A percentile compares a stretch with the other conserved stretches of the same genome.
These are phyloP conservation scores for Fraxinus platypoda DNA, from an alignment of 305 asterid genomes.

Conservation along the genomic window DNA sequence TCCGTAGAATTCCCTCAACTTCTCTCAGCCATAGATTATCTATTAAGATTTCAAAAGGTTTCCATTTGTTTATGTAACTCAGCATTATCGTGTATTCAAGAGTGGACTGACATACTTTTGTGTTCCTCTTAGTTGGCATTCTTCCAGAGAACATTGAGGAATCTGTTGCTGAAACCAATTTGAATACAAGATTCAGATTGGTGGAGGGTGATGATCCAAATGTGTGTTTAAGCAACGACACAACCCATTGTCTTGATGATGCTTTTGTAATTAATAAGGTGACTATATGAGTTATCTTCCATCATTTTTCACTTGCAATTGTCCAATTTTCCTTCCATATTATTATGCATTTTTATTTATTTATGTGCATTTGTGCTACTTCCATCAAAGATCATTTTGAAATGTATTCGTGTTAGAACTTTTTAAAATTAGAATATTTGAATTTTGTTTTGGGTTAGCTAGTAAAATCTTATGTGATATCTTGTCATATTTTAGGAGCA, in stretches of 20 bases:
- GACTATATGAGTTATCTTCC: slow-evolving; percentile 2
- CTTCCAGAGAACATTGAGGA: slow-evolving; percentile 46
- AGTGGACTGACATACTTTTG: slow-evolving; percentile 18
- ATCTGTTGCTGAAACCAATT: slow-evolving; percentile 47
- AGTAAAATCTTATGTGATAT: not conserved
- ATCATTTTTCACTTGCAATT: not conserved
- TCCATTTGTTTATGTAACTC: slow-evolving; percentile 10
- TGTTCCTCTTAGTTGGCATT: slow-evolving; percentile 50
- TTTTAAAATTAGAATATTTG: slow-evolving; percentile 13
- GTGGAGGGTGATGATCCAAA: slow-evolving; percentile 44
- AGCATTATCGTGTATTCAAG: slow-evolving; percentile 6
- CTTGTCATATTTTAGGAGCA: slow-evolving; percentile 40
- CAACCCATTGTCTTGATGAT: slow-evolving; percentile 29
- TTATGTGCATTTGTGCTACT: not conserved
- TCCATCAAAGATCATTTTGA: not conserved
- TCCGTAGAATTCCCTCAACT: not conserved
- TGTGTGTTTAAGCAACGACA: slow-evolving; percentile 38
- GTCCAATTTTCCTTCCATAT: not conserved
- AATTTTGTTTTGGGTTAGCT: slow-evolving; percentile 5
- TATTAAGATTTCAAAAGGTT: slow-evolving; percentile 2
- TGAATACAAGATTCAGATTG: slow-evolving; percentile 58
- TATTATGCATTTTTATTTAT: not conserved
- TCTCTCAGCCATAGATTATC: not conserved
- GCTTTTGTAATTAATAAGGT: slow-evolving; percentile 47
- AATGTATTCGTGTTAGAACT: not conserved